These are phyloP conservation scores for Termitomyces sp. DNA, from an alignment of 768 basidiomycete genomes.

Conservation along the genomic window DNA sequence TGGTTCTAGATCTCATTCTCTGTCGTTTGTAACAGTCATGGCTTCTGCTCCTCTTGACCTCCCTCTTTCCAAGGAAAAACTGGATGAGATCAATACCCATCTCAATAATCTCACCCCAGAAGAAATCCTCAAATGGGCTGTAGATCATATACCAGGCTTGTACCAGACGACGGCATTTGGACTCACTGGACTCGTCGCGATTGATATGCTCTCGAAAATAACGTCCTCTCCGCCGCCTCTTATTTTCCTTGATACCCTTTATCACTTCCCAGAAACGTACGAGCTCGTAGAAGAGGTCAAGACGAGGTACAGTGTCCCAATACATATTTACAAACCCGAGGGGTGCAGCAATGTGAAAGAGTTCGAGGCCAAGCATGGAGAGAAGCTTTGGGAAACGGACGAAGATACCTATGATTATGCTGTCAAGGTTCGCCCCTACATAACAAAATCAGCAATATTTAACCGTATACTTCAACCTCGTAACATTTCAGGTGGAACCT, in stretches of 20 bases:
- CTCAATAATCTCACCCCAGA: slow-evolving; percentile 73
- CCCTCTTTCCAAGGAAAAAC: slow-evolving; percentile 55
- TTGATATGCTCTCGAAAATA: slow-evolving; percentile 91
- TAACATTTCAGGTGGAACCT: slow-evolving; percentile 74
- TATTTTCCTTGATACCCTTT: slow-evolving; percentile 95
- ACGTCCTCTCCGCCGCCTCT: slow-evolving; percentile 69
- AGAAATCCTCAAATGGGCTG: slow-evolving; percentile 83
- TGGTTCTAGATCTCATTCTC: slow-evolving; percentile 2
- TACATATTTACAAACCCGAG: slow-evolving; percentile 79
- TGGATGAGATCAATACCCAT: slow-evolving; percentile 69
- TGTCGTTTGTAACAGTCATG: slow-evolving; percentile 6
- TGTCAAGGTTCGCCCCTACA: slow-evolving; percentile 65
- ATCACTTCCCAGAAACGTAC: slow-evolving; percentile 94
- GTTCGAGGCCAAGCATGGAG: slow-evolving; percentile 79
- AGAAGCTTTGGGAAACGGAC: slow-evolving; percentile 82
- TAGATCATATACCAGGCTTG: slow-evolving; percentile 73
- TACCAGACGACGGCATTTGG: slow-evolving; percentile 98
- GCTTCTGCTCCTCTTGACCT: slow-evolving; percentile 43
- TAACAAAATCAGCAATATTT: background rate
- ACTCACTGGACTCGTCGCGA: slow-evolving; percentile 88
- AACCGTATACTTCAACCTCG: background rate
- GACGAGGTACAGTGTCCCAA: slow-evolving; percentile 62
- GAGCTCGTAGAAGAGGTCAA: slow-evolving; percentile 83
- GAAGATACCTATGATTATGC: slow-evolving; percentile 87
- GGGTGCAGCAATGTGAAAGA: slow-evolving; percentile 63